These are phyloP conservation scores for Backusella australiensis DNA, from an alignment of 192 early-diverging fungal species.

Conservation along the genomic window DNA sequence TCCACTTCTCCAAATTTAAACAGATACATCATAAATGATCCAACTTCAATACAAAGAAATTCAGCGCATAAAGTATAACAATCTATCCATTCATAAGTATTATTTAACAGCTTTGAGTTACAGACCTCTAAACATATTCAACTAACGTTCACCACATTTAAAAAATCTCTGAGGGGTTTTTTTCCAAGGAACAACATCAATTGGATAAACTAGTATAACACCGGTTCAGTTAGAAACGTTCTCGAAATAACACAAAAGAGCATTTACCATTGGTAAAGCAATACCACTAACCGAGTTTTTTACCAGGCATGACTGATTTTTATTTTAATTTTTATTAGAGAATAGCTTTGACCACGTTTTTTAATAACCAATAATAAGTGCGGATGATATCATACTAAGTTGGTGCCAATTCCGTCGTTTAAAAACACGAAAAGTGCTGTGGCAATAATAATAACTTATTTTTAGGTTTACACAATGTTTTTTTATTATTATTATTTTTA, in stretches of 20 bases:
- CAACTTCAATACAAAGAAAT: not conserved
- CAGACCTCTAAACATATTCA: not conserved
- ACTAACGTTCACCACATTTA: not conserved
- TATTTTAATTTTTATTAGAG: not conserved
- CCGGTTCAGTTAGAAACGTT: not conserved
- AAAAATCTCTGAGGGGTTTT: not conserved
- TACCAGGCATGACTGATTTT: not conserved
- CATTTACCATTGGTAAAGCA: not conserved
- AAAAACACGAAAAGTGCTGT: not conserved
- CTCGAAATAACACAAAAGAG: not conserved
- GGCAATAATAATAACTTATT: not conserved
- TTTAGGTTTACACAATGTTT: not conserved
- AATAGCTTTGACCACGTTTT: not conserved
- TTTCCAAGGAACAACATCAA: not conserved
- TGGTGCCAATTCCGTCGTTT: not conserved
- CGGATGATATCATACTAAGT: not conserved
- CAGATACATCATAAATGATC: not conserved
- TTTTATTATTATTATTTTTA: not conserved
- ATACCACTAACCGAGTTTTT: not conserved
- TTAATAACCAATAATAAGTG: not conserved
- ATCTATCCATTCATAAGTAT: not conserved
- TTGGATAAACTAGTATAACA: not conserved
- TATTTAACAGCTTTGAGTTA: not conserved
- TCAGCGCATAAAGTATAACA: not conserved
- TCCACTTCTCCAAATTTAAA: not conserved